Percentiles rank a stretch among this genome's conserved stretches.
phyloP scores from a whole-genome alignment of 345 rosid genomes.

The Populus pruinosa region DNA sequence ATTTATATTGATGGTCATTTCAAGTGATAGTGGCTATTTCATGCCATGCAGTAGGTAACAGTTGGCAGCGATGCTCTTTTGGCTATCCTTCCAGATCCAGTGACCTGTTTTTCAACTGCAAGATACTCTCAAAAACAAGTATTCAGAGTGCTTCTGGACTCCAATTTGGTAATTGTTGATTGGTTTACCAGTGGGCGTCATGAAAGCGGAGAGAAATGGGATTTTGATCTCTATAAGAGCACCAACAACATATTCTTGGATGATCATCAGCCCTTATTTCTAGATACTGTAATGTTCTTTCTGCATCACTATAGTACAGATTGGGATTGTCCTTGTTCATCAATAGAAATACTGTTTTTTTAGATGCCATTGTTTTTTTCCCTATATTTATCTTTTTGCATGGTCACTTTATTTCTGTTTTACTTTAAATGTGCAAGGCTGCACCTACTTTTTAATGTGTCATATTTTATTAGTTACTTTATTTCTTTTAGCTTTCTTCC shows the following conservation, averaged over 20 bases:
- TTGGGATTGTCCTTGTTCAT: background rate
- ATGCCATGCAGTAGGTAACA: conserved; percentile 63
- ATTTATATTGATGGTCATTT: background rate
- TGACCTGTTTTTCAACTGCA: conserved; percentile 86
- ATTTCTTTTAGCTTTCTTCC: too few species aligned
- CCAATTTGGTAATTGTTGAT: conserved; percentile 75
- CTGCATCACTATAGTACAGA: too few species aligned
- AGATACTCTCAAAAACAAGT: conserved; percentile 84
- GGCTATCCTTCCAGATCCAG: conserved; percentile 83
- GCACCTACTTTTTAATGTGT: too few species aligned
- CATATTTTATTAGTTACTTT: too few species aligned
- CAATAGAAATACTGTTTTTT: background rate
- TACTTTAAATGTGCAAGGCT: too few species aligned
- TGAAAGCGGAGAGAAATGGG: conserved; percentile 91
- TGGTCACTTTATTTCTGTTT: too few species aligned
- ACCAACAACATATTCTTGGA: conserved; percentile 61
- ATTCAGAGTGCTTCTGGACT: conserved; percentile 58
- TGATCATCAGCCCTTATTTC: conserved; percentile 60
- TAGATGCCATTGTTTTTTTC: too few species aligned
- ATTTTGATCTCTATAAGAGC: conserved; percentile 75
- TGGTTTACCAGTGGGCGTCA: conserved; percentile 97
- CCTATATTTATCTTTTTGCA: too few species aligned
- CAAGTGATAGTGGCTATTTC: conserved; percentile 14
- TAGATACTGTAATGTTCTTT: conserved; percentile 58
- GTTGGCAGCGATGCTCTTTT: conserved; percentile 63